Evolutionary conservation across 2,329 filamentous ascomycete species (phyloP).

Genomic region (Seiridium unicorne): DNA sequence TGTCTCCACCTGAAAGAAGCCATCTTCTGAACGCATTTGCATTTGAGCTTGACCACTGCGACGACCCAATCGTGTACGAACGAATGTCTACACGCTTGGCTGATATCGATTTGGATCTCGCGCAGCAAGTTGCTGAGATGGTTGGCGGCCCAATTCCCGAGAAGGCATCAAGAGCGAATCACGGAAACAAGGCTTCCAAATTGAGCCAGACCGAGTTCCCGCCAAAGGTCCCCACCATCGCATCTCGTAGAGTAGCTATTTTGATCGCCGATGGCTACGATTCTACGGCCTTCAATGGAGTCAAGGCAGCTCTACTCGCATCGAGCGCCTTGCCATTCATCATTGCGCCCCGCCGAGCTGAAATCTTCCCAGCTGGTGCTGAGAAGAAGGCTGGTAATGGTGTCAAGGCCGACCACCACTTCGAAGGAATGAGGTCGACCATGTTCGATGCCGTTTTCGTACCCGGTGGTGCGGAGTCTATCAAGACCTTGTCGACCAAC

Average conservation of each 20-base stretch:
- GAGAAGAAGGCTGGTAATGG: slow-evolving; percentile 50
- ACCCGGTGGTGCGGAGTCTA: slow-evolving; percentile 65
- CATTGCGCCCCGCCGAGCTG: slow-evolving; percentile 67
- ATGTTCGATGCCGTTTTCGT: slow-evolving; percentile 81
- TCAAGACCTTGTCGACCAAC: slow-evolving; percentile 63
- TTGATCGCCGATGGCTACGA: slow-evolving; percentile 79
- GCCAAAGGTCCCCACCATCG: slow-evolving; percentile 64
- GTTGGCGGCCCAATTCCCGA: slow-evolving; percentile 64
- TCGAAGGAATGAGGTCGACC: slow-evolving; percentile 76
- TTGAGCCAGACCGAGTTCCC: slow-evolving; percentile 69
- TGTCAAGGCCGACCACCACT: slow-evolving; percentile 70
- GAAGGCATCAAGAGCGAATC: slow-evolving; percentile 53
- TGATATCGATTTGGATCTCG: slow-evolving; percentile 71
- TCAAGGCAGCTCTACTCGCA: slow-evolving; percentile 61
- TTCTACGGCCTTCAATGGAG: slow-evolving; percentile 58
- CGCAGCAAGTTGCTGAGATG: slow-evolving; percentile 66
- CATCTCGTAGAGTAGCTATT: slow-evolving; percentile 70
- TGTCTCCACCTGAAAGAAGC: slow-evolving; percentile 63
- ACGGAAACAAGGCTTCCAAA: slow-evolving; percentile 64
- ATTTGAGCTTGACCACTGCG: slow-evolving; percentile 79
- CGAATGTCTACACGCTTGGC: slow-evolving; percentile 65
- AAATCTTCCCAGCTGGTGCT: slow-evolving; percentile 61
- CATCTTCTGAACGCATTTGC: slow-evolving; percentile 61
- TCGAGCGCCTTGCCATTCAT: slow-evolving; percentile 68
- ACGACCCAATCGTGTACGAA: slow-evolving; percentile 74